Conservation (phyloP, 768 basidiomycete genomes). For the Hericium erinaceus region DNA sequence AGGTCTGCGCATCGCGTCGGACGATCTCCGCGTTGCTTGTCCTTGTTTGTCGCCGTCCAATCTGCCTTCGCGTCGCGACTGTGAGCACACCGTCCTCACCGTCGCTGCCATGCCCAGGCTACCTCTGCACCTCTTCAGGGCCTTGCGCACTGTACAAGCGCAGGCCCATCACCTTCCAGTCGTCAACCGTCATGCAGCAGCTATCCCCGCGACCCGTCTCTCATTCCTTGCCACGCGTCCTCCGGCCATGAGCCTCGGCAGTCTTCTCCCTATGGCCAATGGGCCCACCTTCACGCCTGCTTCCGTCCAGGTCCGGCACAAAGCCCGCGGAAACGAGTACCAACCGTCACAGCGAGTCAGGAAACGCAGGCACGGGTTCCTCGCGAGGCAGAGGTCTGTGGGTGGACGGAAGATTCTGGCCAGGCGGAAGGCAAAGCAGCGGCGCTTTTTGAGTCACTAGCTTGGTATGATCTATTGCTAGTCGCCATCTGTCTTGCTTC, state of each 20-base stretch:
- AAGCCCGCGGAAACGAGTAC: slow-evolving; percentile 79
- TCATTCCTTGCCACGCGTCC: not conserved
- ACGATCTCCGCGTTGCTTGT: slow-evolving; percentile 20
- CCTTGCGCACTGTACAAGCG: not conserved
- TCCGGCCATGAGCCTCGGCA: not conserved
- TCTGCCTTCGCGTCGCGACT: too few relatives aligned
- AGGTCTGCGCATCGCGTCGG: too few relatives aligned
- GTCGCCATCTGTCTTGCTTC: not conserved
- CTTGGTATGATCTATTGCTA: not conserved
- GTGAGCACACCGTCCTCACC: too few relatives aligned
- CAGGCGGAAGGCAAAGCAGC: slow-evolving; percentile 64
- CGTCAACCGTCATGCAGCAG: not conserved
- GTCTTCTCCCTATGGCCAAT: not conserved
- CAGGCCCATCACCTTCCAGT: not conserved
- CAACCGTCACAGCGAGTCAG: slow-evolving; percentile 92
- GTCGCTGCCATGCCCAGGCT: not conserved
- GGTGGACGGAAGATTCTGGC: slow-evolving; percentile 66
- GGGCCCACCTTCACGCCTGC: not conserved
- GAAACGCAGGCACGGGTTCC: slow-evolving; percentile 89
- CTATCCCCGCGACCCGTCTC: not conserved
- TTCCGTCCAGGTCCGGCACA: slow-evolving; percentile 49
- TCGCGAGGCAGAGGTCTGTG: slow-evolving; percentile 60
- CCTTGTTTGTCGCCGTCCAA: slow-evolving; percentile 20
- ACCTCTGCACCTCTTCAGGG: not conserved
- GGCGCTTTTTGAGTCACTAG: slow-evolving; percentile 76